Evolutionary conservation across 2,329 filamentous ascomycete species (phyloP), one percentile per base, ranked within the genome.

Genomic region (Annulohypoxylon truncatum): DNA sequence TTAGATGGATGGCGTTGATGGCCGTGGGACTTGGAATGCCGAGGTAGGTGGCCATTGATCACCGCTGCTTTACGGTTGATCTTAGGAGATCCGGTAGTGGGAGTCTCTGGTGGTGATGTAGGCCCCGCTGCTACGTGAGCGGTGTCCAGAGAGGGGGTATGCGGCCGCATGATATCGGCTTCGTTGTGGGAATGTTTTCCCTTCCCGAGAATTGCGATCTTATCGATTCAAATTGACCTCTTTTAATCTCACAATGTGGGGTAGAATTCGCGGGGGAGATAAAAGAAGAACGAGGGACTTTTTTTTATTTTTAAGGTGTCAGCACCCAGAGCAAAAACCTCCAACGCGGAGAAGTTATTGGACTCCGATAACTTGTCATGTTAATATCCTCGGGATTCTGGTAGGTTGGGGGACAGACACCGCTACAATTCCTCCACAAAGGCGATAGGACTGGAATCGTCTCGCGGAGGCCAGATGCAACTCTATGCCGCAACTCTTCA

Each of bases 361-460:
- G 74, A 68, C 74, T 78, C 75, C 75, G 79, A 76, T 80, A 79
- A 77, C 77, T 79, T 77, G 78, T 81, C 81, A 83, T 83, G 80
- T 82, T 83, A 82, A 72, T 79, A 70, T 77, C 71, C 72, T 73
- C 72, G 67, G 62, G 50, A 51, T 63, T 59, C 38, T 69, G 65
- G 64, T 66, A 65, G 68, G 63, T 74, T 63, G 69, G 66, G 53
- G 73, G 72, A 70, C 73, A 68, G 71, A 71, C 55, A 67, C 70
- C 71, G 72, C 74, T 73, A 69, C 72, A 71, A 68, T 66, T 73
- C 72, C 74, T 74, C 72, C 72, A 66, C 67, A 67, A 68, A 55
- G 65, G 56, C 64, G 54, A 69, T 66, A 35, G 68, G 57, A 61
- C 56, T 61, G 44, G 58, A 66, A 54, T 53, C 64, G 68, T 64